Percentiles rank a stretch among this genome's conserved stretches.
phyloP scores from a whole-genome alignment of 139 green algal species.

The Klebsormidium nitens region DNA sequence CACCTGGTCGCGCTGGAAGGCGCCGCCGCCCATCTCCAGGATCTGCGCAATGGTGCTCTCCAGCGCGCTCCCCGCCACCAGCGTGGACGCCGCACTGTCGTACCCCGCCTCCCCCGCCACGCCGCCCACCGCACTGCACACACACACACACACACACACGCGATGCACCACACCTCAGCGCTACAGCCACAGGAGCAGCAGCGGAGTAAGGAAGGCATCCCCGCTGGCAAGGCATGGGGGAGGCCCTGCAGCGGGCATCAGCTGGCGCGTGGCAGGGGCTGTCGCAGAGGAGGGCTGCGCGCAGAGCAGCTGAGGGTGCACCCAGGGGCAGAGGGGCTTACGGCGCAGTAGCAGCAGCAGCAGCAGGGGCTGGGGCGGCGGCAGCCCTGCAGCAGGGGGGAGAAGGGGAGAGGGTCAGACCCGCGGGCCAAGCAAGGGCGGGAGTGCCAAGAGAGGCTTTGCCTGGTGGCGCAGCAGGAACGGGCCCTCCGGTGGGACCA shows the following conservation, averaged over 20 bases:
- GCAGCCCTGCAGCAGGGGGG: too few relatives aligned
- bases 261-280: too few relatives aligned
- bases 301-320: not conserved
- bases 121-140: not conserved
- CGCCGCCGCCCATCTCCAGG: conserved; percentile 87
- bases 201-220: not conserved
- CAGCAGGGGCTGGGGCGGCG: not conserved
- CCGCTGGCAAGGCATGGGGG: too few relatives aligned
- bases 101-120: not conserved
- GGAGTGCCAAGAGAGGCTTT: too few relatives aligned
- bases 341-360: conserved; percentile 25
- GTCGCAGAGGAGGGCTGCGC: too few relatives aligned
- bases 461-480: too few relatives aligned
- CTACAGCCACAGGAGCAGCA: not conserved
- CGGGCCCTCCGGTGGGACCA: too few relatives aligned
- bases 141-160: conserved; percentile 12
- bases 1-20: conserved; percentile 38
- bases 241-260: too few relatives aligned
- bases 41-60: conserved; percentile 70
- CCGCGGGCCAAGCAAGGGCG: too few relatives aligned
- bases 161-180: not conserved
- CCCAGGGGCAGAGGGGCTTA: not conserved
- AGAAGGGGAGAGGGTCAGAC: too few relatives aligned
- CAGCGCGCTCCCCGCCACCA: conserved; percentile 67
- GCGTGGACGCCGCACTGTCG: conserved; percentile 50